Evolutionary conservation across 305 asterid genomes (phyloP), one percentile per base, ranked within the genome.

Genomic region (Rubia peregrina): DNA sequence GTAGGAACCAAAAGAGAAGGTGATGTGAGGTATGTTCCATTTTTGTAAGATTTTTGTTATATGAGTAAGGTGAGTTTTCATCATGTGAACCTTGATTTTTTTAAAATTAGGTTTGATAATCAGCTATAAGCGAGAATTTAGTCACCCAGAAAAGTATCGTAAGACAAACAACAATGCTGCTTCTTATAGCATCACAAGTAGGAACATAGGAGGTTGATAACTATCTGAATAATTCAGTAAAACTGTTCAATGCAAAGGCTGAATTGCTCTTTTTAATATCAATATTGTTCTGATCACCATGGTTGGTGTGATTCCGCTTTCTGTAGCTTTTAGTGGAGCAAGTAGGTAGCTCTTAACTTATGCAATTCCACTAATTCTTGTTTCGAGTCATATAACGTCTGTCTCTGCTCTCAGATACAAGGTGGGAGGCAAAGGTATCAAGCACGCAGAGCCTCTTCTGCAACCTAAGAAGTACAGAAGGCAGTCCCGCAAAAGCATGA

Each of bases 1-100:
- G 41, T 91, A 63, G 98, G 98, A 67, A 93, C 98, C 53, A 93
- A 93, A 83, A 80, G 87, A 79, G 98, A 93, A 82, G 83, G 92
- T 72, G 95, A 88, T 77, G 90, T 93, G 68, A 93, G 98, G 98
- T 90, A 85, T 49, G 79, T 56, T 65, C 14, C 3, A 51, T 48
- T 17, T 65, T 41, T 61, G 48, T 30, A 30, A 30, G 33, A 30
- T 30, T 30, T 30, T 30, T 30, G 33, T 30, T 30, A 30, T 30
- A 30, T 30, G 33, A n/a, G n/a, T n/a, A n/a, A n/a, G n/a, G n/a
- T n/a, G n/a, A n/a, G n/a, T n/a, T n/a, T n/a, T n/a, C n/a, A n/a
- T n/a, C n/a, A 16, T 16, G 21, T 49, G 21, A 30, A 30, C 1
- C 33, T 17, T 51, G 5, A 16, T 51, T 51, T 49, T 5, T 16